These are phyloP conservation scores for Phoma sp. DNA, from an alignment of 2,329 filamentous ascomycete species.

Conservation along the genomic window DNA sequence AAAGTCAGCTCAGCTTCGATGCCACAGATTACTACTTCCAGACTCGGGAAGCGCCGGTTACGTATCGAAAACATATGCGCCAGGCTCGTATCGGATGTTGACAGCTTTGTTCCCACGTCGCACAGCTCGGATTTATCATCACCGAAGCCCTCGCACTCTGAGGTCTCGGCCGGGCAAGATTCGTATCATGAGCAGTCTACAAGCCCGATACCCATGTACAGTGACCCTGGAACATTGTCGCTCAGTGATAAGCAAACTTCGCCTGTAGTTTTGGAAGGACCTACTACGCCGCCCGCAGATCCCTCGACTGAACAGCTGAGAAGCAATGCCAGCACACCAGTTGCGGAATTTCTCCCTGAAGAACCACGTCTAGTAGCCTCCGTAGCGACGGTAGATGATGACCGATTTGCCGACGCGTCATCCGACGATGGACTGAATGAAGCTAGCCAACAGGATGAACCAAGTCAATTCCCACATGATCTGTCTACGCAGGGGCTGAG, in stretches of 20 bases:
- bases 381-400: conserved; percentile 45
- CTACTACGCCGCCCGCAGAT: conserved; percentile 3
- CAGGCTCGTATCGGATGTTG: conserved; percentile 70
- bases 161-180: conserved; percentile 30
- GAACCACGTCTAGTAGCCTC: conserved; percentile 27
- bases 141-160: conserved; percentile 59
- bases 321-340: not conserved
- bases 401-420: conserved; percentile 51
- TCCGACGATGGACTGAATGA: conserved; percentile 43
- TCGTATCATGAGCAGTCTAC: conserved; percentile 25
- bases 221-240: not conserved
- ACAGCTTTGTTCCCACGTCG: conserved; percentile 67
- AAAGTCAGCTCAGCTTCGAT: conserved; percentile 24
- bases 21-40: conserved; percentile 48
- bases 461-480: conserved; percentile 16
- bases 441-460: conserved; percentile 14
- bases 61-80: conserved; percentile 69
- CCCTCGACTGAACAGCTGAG: conserved; percentile 1
- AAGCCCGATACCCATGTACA: not conserved
- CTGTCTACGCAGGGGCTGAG: conserved; percentile 24
- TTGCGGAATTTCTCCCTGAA: not conserved
- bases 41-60: conserved; percentile 70
- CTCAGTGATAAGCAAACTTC: not conserved
- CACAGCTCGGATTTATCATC: conserved; percentile 66
- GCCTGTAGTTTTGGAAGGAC: not conserved